Percentiles rank a stretch among this genome's conserved stretches.
These are phyloP conservation scores for Hippophae rhamnoides DNA, from an alignment of 306 rosid genomes.

Conservation along the genomic window DNA sequence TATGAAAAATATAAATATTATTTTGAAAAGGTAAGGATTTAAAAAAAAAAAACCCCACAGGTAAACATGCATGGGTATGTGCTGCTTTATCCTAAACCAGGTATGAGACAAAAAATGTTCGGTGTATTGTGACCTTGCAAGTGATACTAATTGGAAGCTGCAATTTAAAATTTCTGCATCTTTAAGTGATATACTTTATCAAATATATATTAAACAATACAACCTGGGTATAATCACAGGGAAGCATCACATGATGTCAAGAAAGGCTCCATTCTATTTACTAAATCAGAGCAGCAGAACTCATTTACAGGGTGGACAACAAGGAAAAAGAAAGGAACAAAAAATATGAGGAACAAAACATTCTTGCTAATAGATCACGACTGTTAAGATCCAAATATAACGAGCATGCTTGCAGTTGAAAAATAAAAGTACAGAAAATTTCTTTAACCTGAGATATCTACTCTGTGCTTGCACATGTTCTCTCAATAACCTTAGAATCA, in stretches of 20 bases:
- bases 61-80: no score
- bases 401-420: conserved; percentile 38
- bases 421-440: conserved; percentile 10
- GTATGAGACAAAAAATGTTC: no score
- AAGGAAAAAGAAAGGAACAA: conserved; percentile 19
- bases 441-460: conserved; percentile 32
- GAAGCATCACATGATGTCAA: conserved; percentile 35
- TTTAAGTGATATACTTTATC: background rate
- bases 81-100: no score
- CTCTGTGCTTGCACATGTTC: conserved; percentile 94
- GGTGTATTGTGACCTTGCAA: no score
- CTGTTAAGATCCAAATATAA: conserved; percentile 2
- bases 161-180: background rate
- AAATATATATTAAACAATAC: background rate
- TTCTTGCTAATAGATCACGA: no score
- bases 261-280: conserved; percentile 23
- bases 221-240: conserved; percentile 13
- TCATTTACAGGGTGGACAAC: conserved; percentile 37
- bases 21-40: no score
- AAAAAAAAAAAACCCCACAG: no score
- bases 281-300: conserved; percentile 17
- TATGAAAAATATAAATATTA: no score
- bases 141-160: no score
- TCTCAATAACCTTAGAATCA: conserved; percentile 83
- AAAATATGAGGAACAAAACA: conserved; percentile 12